Evolutionary conservation across 805 yeast genomes (phyloP), one percentile per base, ranked within the genome.

Genomic region (Priceomyces medius): DNA sequence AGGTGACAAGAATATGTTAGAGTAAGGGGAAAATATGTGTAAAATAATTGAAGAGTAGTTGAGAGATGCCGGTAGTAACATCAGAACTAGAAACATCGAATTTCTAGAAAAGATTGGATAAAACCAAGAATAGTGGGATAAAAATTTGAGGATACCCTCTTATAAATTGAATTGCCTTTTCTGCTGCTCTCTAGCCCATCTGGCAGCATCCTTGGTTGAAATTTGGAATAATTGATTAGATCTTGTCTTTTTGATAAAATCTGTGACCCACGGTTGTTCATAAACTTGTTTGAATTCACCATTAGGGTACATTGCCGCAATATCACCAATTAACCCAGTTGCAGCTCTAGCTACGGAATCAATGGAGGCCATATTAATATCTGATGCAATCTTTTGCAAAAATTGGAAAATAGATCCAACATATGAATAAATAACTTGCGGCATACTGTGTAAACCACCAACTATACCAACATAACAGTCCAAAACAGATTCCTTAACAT

Each of bases 401-500:
- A 90, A 85, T 43, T 72, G 77, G 65, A 89, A 83, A 35, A 91
- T 81, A 35, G 82, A 77, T 26, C 79, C 77, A 37, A 85, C 77
- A 61, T 77, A 87, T 33, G 83, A 84, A 48, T 61, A 73, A 35
- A 93, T 63, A 28, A 79, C 75, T 29, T 78, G 77, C 13, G 96
- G 88, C 14, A 71, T 64, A 41, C 77, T 83, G 45, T 79, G 81
- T 54, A 88, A 64, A n/a, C 98, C 97, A 37, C 95, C 89, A 43
- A 91, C 88, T 37, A 93, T 83, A 47, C 99, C 99, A 26, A 90
- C 96, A 59, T 88, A 93, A 28, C 97, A 89, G 63, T 93, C 98
- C 52, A 93, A 73, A n/a, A 90, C 91, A 4, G 98, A 75, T 64
- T 88, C 97, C 51, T 83, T 81, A 35, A 93, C 79, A 36, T 71